Percentiles rank a stretch among this genome's conserved stretches.
These are phyloP conservation scores for Quercus aquifolioides DNA, from an alignment of 306 rosid species.

Conservation along the genomic window DNA sequence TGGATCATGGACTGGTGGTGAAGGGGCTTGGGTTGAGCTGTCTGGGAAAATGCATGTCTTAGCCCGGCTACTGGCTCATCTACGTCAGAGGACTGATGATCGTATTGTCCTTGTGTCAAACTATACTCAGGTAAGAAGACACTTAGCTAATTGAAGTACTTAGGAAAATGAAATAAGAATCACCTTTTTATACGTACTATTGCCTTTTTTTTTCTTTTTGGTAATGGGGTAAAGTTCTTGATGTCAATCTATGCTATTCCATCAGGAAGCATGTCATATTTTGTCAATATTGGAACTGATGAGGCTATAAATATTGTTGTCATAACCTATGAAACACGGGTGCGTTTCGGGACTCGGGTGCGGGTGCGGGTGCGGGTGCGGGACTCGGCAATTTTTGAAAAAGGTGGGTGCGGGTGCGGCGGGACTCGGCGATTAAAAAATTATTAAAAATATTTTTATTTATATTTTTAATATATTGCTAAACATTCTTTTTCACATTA, in stretches of 20 bases:
- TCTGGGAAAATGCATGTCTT: conserved; percentile 98
- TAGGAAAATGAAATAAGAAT: conserved; percentile 11
- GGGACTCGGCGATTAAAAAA: no score
- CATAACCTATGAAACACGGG: no score
- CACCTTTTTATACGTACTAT: not conserved
- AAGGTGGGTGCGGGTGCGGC: no score
- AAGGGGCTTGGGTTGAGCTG: conserved; percentile 94
- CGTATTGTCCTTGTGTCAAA: conserved; percentile 96
- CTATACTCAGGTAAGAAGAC: conserved; percentile 78
- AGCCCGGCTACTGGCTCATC: conserved; percentile 84
- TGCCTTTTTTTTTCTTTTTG: not conserved
- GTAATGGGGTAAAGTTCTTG: not conserved
- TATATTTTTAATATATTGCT: no score
- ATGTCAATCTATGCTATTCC: not conserved
- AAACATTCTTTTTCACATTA: no score
- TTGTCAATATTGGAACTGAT: conserved; percentile 8
- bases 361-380: no score
- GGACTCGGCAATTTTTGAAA: no score
- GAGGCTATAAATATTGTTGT: not conserved
- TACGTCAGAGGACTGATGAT: conserved; percentile 76
- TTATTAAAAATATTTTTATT: no score
- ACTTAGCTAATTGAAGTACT: conserved; percentile 1
- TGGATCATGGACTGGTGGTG: conserved; percentile 91
- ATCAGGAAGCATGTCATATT: conserved; percentile 3
- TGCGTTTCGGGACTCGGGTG: no score